A percentile compares a stretch with the other conserved stretches of the same genome.
phyloP scores from a whole-genome alignment of 1,284 basidiomycete genomes.

The Inonotus obliquus region DNA sequence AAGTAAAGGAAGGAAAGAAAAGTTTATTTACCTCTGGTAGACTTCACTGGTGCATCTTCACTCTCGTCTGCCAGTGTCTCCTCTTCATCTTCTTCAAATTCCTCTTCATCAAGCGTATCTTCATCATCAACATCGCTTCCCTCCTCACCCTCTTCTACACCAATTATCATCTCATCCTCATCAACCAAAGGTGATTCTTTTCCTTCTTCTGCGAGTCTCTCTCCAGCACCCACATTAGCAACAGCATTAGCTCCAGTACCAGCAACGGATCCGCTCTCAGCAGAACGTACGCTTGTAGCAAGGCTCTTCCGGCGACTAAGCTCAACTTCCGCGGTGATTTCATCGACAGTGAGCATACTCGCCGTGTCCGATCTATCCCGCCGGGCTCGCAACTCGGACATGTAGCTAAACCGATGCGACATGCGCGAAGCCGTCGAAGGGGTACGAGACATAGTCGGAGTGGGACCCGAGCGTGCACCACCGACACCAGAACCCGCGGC shows the following conservation, averaged over 20 bases:
- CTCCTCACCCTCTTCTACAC: conserved; percentile 34
- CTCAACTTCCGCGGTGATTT: conserved; percentile 96
- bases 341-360: conserved; percentile 92
- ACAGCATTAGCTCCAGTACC: conserved; percentile 22
- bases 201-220: conserved; percentile 14
- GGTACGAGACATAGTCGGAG: conserved; percentile 33
- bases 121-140: conserved; percentile 38
- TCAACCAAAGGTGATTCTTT: conserved; percentile 36
- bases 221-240: not conserved
- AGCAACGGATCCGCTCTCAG: conserved; percentile 43
- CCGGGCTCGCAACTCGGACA: conserved; percentile 72
- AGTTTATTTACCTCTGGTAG: conserved; percentile 49
- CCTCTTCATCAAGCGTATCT: conserved; percentile 29
- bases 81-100: conserved; percentile 37
- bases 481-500: not conserved
- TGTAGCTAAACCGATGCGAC: conserved; percentile 65
- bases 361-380: conserved; percentile 85
- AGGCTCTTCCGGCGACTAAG: conserved; percentile 56
- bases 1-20: not conserved
- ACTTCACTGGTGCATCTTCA: conserved; percentile 47
- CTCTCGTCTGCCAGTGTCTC: conserved; percentile 41
- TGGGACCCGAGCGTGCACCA: conserved; percentile 16
- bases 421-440: conserved; percentile 47
- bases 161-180: conserved; percentile 41
- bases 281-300: conserved; percentile 43